Base-by-base conservation (phyloP, 208 protist genomes). In the Strigomonas culicis region DNA sequence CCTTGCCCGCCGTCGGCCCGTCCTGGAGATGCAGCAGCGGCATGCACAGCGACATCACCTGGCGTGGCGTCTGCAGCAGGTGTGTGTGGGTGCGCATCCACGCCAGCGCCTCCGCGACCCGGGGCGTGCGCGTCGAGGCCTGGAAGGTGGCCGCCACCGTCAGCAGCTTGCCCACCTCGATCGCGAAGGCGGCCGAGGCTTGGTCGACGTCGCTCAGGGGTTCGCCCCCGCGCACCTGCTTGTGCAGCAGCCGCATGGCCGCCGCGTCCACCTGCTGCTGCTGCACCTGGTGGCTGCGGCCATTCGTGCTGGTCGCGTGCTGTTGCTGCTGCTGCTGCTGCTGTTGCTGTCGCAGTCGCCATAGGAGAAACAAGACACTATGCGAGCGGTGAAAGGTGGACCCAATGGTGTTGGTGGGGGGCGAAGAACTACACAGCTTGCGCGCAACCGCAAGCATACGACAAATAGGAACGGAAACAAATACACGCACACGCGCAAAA, bases 81-180 rank as follows among this genome's bases (percentile, higher is more conserved):
- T 74, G 49, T 22, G 55, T 31, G 61, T 91, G 74, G 11, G 32
- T 3, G 1, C 69, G 34, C 0, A 84, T 66, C 86, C 86, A 95
- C n/a, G 70, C 61, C 28, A 91, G 68, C 1, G 68, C 70, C n/a
- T 88, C 79, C n/a, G 59, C 50, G 22, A 95, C 81, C 0, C 84
- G 84, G 2, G 70, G 69, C 11, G 72, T 75, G 0, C 73, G 80
- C 6, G 82, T 90, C 39, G 82, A 49, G 39, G 74, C 86, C 22
- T 79, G 79, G 71, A 95, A 95, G 6, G 68, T 56, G n/a, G 86
- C 80, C 31, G 73, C 79, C 13, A 78, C 65, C 31, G 66, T 61
- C 24, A 95, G 68, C 55, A 95, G 53, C 66, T 93, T 95, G 11
- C 86, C 86, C 8, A 90, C 79, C 66, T 95, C 89, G 24, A 82